Evolutionary conservation across 768 basidiomycete species (phyloP).

Genomic region (Russula sp.): DNA sequence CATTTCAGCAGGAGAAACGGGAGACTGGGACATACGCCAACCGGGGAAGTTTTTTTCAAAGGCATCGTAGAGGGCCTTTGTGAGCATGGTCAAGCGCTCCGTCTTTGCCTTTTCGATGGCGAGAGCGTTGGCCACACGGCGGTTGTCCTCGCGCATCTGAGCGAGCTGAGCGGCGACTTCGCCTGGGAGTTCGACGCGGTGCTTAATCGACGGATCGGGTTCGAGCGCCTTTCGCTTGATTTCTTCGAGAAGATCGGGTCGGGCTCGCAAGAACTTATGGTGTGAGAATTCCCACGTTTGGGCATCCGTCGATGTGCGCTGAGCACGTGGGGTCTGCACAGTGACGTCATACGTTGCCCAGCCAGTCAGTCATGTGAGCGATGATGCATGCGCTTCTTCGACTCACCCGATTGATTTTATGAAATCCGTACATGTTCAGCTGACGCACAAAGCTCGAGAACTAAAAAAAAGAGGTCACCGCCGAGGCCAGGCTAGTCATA

Average conservation of each 20-base stretch:
- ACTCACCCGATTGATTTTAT: slow-evolving; percentile 83
- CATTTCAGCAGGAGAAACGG: not conserved
- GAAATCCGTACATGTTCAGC: slow-evolving; percentile 95
- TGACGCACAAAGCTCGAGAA: slow-evolving; percentile 94
- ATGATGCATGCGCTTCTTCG: not conserved
- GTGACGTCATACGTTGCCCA: slow-evolving; percentile 4
- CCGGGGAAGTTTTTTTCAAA: slow-evolving; percentile 51
- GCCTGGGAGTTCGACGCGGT: slow-evolving; percentile 73
- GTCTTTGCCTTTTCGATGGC: slow-evolving; percentile 49
- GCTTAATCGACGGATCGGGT: slow-evolving; percentile 63
- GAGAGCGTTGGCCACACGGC: slow-evolving; percentile 48
- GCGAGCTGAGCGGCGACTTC: slow-evolving; percentile 64
- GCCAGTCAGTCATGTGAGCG: slow-evolving; percentile 1
- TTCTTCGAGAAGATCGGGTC: slow-evolving; percentile 74
- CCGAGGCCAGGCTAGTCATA: not conserved
- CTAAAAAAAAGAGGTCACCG: slow-evolving; percentile 32
- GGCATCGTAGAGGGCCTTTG: slow-evolving; percentile 57
- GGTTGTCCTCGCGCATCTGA: slow-evolving; percentile 67
- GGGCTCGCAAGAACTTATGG: slow-evolving; percentile 74
- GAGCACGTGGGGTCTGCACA: slow-evolving; percentile 67
- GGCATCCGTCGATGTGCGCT: slow-evolving; percentile 70
- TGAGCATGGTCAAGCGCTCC: slow-evolving; percentile 51
- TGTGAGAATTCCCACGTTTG: slow-evolving; percentile 90
- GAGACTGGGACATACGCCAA: slow-evolving; percentile 34
- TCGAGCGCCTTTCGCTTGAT: slow-evolving; percentile 84